phyloP scores from a whole-genome alignment of 139 green algal genomes.

The Nannochloris sp. region DNA sequence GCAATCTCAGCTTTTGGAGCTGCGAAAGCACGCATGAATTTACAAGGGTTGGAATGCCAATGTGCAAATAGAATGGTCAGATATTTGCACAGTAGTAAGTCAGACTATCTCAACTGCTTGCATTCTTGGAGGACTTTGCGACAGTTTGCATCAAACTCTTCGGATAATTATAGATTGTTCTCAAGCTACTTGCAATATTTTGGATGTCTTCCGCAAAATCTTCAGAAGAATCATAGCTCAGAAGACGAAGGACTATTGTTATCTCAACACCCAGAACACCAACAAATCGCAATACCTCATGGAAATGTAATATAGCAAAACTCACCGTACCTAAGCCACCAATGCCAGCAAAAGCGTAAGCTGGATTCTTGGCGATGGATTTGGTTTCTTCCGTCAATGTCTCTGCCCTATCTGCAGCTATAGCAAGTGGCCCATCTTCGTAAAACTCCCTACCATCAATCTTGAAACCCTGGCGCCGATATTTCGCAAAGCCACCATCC shows the following conservation, averaged over 20 bases:
- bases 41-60: neutral
- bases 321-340: neutral
- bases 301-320: slow-evolving; percentile 27
- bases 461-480: slow-evolving; percentile 20
- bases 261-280: slow-evolving; percentile 39
- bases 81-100: too few species aligned
- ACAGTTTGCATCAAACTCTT: too few species aligned
- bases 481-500: slow-evolving; percentile 35
- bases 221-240: slow-evolving; percentile 23
- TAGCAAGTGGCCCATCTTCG: slow-evolving; percentile 18
- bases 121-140: too few species aligned
- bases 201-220: slow-evolving; percentile 7
- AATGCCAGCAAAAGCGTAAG: slow-evolving; percentile 2
- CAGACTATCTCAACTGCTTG: too few species aligned
- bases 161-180: too few species aligned
- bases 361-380: slow-evolving; percentile 2
- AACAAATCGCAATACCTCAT: slow-evolving; percentile 33
- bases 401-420: slow-evolving; percentile 33
- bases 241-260: slow-evolving; percentile 6
- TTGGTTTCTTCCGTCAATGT: slow-evolving; percentile 12
- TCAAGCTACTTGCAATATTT: neutral
- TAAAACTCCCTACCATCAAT: slow-evolving; percentile 18
- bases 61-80: too few species aligned
- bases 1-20: slow-evolving; percentile 18
- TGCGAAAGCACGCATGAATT: neutral